phyloP scores from a whole-genome alignment of 23 red algal genomes.

The Gracilaria vermiculophylla region DNA sequence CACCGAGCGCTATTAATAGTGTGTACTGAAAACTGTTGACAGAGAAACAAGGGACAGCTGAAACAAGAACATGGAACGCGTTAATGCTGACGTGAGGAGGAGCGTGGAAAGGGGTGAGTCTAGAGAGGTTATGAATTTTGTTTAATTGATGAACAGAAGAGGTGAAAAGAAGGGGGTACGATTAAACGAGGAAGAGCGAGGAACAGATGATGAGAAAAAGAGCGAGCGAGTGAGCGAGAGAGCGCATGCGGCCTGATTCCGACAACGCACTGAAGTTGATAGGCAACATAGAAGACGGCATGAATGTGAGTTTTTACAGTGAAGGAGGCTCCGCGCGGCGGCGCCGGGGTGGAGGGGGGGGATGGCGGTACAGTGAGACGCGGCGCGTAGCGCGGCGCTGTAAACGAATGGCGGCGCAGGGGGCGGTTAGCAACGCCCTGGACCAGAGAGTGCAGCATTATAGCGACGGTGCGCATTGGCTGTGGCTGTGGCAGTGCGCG shows the following conservation, averaged over 20 bases:
- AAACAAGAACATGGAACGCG: no score
- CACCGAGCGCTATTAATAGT: no score
- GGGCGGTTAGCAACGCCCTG: neutral
- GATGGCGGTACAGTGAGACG: neutral
- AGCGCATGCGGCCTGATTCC: neutral
- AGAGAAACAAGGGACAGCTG: no score
- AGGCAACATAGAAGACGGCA: neutral
- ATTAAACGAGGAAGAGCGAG: neutral
- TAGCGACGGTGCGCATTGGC: no score
- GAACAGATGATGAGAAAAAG: no score
- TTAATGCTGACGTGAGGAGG: no score
- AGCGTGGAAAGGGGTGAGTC: no score
- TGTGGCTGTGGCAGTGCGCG: no score
- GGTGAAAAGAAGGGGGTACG: neutral
- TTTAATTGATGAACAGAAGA: neutral
- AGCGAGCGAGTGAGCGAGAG: neutral
- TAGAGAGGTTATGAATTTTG: no score
- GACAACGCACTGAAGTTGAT: neutral
- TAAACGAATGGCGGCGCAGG: neutral
- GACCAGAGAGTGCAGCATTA: neutral
- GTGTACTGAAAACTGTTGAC: no score
- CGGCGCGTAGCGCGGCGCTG: neutral
- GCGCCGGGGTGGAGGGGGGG: no score
- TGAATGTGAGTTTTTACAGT: neutral
- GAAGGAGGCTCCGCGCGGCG: neutral